A percentile compares a stretch with the other conserved stretches of the same genome.
Evolutionary conservation across 2,329 filamentous ascomycete genomes (phyloP).

Genomic region (Zymoseptoria crescenta): DNA sequence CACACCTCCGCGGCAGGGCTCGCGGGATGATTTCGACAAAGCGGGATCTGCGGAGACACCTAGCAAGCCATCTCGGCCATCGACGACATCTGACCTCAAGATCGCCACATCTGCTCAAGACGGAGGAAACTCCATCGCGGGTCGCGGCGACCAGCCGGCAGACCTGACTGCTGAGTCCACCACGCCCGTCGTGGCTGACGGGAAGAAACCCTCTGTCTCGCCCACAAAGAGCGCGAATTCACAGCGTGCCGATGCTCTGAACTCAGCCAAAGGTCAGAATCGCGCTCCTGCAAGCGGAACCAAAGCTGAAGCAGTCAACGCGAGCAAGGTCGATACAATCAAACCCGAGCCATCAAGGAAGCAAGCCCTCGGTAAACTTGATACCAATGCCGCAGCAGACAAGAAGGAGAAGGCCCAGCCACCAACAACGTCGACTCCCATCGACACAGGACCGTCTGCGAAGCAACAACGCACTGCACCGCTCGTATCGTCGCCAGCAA

Average conservation of each 20-base stretch:
- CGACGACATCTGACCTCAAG: constrained; percentile 13
- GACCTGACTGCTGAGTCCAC: background rate
- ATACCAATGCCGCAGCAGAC: constrained; percentile 36
- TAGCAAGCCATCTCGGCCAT: constrained; percentile 12
- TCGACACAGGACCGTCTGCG: constrained; percentile 19
- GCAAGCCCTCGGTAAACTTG: constrained; percentile 41
- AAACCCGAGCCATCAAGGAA: constrained; percentile 22
- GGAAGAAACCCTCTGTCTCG: background rate
- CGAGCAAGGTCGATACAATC: constrained; percentile 11
- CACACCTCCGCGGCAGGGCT: constrained; percentile 24
- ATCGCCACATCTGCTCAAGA: constrained; percentile 3
- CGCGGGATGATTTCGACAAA: constrained; percentile 13
- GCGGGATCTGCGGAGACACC: constrained; percentile 14
- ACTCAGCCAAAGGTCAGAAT: background rate
- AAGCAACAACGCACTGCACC: constrained; percentile 24
- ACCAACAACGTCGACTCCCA: constrained; percentile 29
- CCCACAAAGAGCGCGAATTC: background rate
- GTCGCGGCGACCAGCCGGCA: background rate
- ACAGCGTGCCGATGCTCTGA: background rate
- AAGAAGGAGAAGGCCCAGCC: constrained; percentile 10
- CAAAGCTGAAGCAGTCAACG: constrained; percentile 9
- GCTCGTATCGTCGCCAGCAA: constrained; percentile 47
- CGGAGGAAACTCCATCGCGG: background rate
- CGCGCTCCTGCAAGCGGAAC: background rate
- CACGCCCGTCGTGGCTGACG: background rate